Evolutionary conservation across 2,329 filamentous ascomycete genomes (phyloP).

Genomic region (Fusarium buharicum): DNA sequence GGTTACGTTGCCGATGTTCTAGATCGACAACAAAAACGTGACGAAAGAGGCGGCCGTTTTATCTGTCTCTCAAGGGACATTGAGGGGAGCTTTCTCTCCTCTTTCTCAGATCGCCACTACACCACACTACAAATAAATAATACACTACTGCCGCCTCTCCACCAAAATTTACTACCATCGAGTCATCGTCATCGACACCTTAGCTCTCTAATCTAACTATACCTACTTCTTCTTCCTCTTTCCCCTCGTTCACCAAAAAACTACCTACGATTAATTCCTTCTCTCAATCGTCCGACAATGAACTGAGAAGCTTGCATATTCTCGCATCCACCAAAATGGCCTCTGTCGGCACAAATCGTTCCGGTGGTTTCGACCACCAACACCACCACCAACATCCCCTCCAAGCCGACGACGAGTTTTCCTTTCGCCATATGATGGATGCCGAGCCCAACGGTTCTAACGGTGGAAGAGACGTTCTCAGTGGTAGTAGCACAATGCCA

Average conservation of each 20-base stretch:
- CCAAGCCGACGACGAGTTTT: slow-evolving; percentile 45
- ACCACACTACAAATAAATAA: too few species aligned
- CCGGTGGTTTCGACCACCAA: slow-evolving; percentile 35
- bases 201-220: slow-evolving; percentile 1
- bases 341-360: slow-evolving; percentile 37
- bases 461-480: slow-evolving; percentile 14
- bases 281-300: slow-evolving; percentile 25
- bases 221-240: neutral
- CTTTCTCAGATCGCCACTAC: slow-evolving; percentile 28
- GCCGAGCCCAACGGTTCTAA: slow-evolving; percentile 26
- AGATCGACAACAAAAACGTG: slow-evolving; percentile 13
- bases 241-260: neutral
- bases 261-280: neutral
- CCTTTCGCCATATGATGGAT: slow-evolving; percentile 46
- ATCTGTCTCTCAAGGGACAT: neutral
- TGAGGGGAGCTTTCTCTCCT: slow-evolving; percentile 8
- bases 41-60: neutral
- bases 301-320: slow-evolving; percentile 20
- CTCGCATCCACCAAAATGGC: slow-evolving; percentile 35
- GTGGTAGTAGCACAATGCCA: slow-evolving; percentile 18
- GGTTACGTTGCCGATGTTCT: slow-evolving; percentile 5
- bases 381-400: slow-evolving; percentile 34
- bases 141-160: slow-evolving; percentile 19
- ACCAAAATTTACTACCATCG: slow-evolving; percentile 25
- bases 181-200: slow-evolving; percentile 45